Conservation (phyloP, 1,284 basidiomycete genomes). For the Apiotrichum montevideense region DNA sequence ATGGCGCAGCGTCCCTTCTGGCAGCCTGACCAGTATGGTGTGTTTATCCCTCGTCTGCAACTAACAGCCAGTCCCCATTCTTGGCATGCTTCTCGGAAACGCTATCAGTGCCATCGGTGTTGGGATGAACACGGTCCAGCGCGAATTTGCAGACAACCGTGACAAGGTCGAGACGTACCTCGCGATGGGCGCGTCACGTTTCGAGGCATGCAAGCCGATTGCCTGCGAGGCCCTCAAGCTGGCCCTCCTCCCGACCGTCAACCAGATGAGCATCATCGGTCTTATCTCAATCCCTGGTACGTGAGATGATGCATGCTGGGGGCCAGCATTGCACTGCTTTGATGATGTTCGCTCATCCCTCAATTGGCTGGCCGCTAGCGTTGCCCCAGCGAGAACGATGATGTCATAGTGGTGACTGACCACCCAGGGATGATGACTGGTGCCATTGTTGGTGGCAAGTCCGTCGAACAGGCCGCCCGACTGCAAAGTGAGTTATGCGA, state of each 20-base stretch:
- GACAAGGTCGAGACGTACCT: constrained; percentile 79
- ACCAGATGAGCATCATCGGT: constrained; percentile 77
- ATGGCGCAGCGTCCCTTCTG: constrained; percentile 73
- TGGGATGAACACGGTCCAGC: constrained; percentile 51
- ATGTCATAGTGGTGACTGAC: constrained; percentile 1
- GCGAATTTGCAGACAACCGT: constrained; percentile 56
- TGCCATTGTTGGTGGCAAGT: constrained; percentile 74
- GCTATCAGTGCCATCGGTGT: constrained; percentile 70
- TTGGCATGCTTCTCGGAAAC: constrained; percentile 80
- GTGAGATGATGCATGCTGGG: constrained; percentile 45
- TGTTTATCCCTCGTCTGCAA: constrained; percentile 20
- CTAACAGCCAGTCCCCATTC: constrained; percentile 59
- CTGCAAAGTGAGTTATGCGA: constrained; percentile 55
- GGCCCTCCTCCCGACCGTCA: constrained; percentile 71
- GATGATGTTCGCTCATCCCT: no score
- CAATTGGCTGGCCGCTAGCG: no score
- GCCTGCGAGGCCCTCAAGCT: constrained; percentile 68
- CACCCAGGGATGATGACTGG: constrained; percentile 74
- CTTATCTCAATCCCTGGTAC: constrained; percentile 56
- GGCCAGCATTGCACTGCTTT: no score
- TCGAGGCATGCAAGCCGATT: constrained; percentile 72
- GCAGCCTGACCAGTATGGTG: constrained; percentile 72
- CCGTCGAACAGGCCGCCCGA: constrained; percentile 72
- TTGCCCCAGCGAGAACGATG: not conserved
- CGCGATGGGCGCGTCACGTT: constrained; percentile 68